Conservation (phyloP, 2,329 filamentous ascomycete species). For the Leptographium procerum region DNA sequence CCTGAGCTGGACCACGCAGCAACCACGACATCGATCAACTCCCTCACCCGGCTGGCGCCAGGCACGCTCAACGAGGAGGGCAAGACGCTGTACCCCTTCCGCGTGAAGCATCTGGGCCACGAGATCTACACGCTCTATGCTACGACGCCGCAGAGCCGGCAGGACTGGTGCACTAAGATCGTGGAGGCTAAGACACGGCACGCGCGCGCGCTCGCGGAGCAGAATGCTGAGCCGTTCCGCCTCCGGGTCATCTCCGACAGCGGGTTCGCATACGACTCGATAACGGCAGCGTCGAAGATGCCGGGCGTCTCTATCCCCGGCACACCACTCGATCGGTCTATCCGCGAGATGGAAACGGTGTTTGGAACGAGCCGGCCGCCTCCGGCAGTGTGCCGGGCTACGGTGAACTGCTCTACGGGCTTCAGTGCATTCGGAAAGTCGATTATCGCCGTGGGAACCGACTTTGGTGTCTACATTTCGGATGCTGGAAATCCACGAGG, state of each 20-base stretch:
- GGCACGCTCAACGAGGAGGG: constrained; percentile 57
- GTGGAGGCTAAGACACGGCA: constrained; percentile 91
- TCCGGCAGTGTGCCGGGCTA: constrained; percentile 67
- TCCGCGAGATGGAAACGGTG: constrained; percentile 72
- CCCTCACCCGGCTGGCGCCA: constrained; percentile 32
- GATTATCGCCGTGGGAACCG: constrained; percentile 89
- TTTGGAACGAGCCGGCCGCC: constrained; percentile 63
- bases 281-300: constrained; percentile 47
- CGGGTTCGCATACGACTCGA: constrained; percentile 70
- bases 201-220: constrained; percentile 74
- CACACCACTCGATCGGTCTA: constrained; percentile 83
- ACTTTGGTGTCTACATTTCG: constrained; percentile 85
- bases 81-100: constrained; percentile 85
- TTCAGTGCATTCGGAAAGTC: constrained; percentile 76
- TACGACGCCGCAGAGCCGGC: constrained; percentile 58
- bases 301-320: constrained; percentile 68
- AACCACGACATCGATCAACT: constrained; percentile 54
- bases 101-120: constrained; percentile 87
- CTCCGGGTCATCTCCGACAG: constrained; percentile 85
- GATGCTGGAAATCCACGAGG: constrained; percentile 82
- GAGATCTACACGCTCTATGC: constrained; percentile 90
- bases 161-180: constrained; percentile 89
- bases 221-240: constrained; percentile 93
- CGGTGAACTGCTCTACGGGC: constrained; percentile 85
- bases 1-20: constrained; percentile 55